Conservation (phyloP, 2,329 filamentous ascomycete species). For the Arachnomyces sp. region DNA sequence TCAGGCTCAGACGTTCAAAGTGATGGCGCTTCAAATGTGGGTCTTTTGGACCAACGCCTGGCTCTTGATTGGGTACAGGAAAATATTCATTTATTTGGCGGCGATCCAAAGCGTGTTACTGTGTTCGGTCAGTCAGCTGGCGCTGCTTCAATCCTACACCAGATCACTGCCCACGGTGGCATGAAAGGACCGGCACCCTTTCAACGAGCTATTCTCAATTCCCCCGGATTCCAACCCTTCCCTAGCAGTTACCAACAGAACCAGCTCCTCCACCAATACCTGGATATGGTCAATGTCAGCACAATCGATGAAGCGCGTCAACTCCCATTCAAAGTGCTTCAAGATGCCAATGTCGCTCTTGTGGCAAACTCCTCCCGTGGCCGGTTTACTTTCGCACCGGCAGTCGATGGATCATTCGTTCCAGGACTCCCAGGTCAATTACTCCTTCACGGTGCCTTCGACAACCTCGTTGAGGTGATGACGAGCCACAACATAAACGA, state of each 20-base stretch:
- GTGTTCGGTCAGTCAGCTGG: slow-evolving; percentile 48
- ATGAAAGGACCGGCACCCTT: slow-evolving; percentile 29
- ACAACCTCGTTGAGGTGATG: too few relatives aligned
- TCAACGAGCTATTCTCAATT: slow-evolving; percentile 38
- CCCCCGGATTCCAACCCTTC: slow-evolving; percentile 32
- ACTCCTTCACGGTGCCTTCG: too few relatives aligned
- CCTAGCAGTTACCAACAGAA: slow-evolving; percentile 32
- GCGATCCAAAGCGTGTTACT: slow-evolving; percentile 44
- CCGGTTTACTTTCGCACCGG: slow-evolving; percentile 39
- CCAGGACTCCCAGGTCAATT: too few relatives aligned
- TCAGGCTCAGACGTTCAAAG: slow-evolving; percentile 37
- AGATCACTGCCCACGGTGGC: slow-evolving; percentile 48
- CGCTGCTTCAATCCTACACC: slow-evolving; percentile 42
- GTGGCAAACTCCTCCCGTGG: slow-evolving; percentile 31
- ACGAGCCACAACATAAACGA: slow-evolving; percentile 39
- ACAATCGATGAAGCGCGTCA: slow-evolving; percentile 38
- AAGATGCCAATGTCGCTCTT: slow-evolving; percentile 40
- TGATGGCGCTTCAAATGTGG: slow-evolving; percentile 42
- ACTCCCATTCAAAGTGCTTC: slow-evolving; percentile 32
- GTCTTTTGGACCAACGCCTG: slow-evolving; percentile 47
- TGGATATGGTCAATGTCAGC: slow-evolving; percentile 36
- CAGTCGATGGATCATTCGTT: slow-evolving; percentile 46
- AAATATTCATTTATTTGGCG: slow-evolving; percentile 50
- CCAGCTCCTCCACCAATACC: slow-evolving; percentile 30
- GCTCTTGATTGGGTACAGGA: slow-evolving; percentile 52